phyloP scores from a whole-genome alignment of 2,329 filamentous ascomycete genomes.

The Neofusicoccum cordaticola region DNA sequence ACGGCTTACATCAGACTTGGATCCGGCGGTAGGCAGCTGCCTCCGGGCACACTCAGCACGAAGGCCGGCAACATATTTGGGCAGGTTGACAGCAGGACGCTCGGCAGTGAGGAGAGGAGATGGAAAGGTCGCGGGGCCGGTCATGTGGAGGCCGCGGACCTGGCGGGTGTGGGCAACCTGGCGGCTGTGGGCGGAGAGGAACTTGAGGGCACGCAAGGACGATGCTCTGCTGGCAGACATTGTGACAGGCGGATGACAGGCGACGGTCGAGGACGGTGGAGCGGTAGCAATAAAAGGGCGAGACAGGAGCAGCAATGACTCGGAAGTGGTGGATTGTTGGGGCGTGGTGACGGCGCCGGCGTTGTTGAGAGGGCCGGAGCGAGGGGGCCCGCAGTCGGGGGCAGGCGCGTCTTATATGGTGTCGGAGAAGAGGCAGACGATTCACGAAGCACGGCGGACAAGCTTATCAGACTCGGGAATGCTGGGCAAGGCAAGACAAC shows the following conservation, averaged over 20 bases:
- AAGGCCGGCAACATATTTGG: slow-evolving; percentile 51
- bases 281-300: background rate
- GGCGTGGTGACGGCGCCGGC: background rate
- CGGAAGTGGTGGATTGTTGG: slow-evolving; percentile 7
- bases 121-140: slow-evolving; percentile 56
- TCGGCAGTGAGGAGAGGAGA: slow-evolving; percentile 50
- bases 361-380: background rate
- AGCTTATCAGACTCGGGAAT: background rate
- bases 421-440: background rate
- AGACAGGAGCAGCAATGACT: background rate
- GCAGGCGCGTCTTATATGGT: background rate
- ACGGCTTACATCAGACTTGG: slow-evolving; percentile 49
- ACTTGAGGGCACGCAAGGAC: slow-evolving; percentile 42
- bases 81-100: slow-evolving; percentile 50
- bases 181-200: slow-evolving; percentile 36
- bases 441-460: slow-evolving; percentile 1
- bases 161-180: slow-evolving; percentile 23
- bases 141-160: slow-evolving; percentile 57
- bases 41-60: slow-evolving; percentile 51
- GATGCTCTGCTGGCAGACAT: slow-evolving; percentile 45
- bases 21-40: slow-evolving; percentile 46
- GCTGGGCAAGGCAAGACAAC: background rate
- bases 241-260: slow-evolving; percentile 16
- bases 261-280: background rate
- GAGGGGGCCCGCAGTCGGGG: background rate